Percentiles rank a stretch among this genome's conserved stretches.
phyloP scores from a whole-genome alignment of 2,329 filamentous ascomycete species.

The Ceratocystis huliohia region DNA sequence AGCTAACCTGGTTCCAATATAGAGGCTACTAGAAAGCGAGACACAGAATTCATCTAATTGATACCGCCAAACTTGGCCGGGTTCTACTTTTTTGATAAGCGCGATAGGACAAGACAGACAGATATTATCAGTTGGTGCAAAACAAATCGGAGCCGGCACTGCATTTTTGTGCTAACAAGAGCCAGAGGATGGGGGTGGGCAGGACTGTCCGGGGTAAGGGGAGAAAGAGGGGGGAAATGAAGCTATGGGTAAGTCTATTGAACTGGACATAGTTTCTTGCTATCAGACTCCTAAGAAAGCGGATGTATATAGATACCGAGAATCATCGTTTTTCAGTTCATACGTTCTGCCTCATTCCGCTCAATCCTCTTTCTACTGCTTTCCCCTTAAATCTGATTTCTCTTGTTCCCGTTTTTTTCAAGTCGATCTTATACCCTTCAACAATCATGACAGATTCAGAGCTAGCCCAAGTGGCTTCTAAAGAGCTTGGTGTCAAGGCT shows the following conservation, averaged over 20 bases:
- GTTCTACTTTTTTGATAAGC: conserved; percentile 3
- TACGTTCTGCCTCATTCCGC: background rate
- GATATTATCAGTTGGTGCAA: background rate
- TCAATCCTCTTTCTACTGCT: background rate
- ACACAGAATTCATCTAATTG: background rate
- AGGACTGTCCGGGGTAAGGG: background rate
- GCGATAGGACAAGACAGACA: background rate
- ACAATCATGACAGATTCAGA: background rate
- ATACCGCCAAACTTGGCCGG: conserved; percentile 8
- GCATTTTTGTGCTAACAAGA: background rate
- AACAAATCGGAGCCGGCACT: background rate
- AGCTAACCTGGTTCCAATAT: background rate
- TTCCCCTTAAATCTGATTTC: background rate
- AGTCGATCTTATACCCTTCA: background rate
- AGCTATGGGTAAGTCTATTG: background rate
- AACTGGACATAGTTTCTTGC: too few species aligned
- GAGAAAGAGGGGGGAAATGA: background rate
- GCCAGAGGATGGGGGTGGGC: background rate
- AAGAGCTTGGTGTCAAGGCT: conserved; percentile 6
- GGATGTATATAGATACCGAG: background rate
- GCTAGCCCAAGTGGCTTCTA: background rate
- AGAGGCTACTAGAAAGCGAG: background rate
- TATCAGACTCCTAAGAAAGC: background rate
- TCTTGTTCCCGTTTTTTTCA: background rate
- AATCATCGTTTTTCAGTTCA: background rate